These are phyloP conservation scores for Cajanus cajan DNA, from an alignment of 306 rosid genomes.

Conservation along the genomic window DNA sequence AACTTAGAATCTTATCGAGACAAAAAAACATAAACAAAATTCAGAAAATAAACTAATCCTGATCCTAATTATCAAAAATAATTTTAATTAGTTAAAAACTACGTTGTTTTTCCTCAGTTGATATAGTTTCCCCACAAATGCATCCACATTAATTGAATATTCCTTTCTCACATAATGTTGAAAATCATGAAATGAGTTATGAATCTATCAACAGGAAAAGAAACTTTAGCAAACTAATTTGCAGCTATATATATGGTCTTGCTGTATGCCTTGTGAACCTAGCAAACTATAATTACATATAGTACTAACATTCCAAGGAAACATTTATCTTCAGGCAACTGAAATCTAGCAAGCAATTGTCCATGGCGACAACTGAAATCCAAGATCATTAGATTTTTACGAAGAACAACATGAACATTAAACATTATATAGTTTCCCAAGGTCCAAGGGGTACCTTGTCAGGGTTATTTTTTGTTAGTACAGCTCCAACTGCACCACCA, in stretches of 20 bases:
- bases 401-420: not conserved
- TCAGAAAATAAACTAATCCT: not conserved
- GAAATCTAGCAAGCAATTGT: not conserved
- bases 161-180: not conserved
- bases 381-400: not conserved
- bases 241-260: not conserved
- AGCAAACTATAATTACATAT: constrained; percentile 1
- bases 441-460: constrained; percentile 85
- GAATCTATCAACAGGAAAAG: constrained; percentile 4
- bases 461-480: constrained; percentile 78
- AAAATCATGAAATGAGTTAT: constrained; percentile 3
- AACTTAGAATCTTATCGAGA: too few species aligned
- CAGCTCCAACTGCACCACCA: constrained; percentile 99
- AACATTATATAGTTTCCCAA: not conserved
- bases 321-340: not conserved
- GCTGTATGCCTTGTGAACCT: not conserved
- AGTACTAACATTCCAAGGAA: constrained; percentile 6
- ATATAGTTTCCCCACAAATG: not conserved
- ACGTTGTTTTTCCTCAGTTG: not conserved
- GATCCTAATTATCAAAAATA: not conserved
- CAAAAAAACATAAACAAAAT: not conserved
- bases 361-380: not conserved
- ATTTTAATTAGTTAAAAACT: not conserved
- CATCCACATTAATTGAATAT: not conserved
- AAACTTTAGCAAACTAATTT: not conserved